Percentiles rank a stretch among this genome's conserved stretches.
Conservation (phyloP, 257 asterid genomes). For the Marsdenia floribunda region DNA sequence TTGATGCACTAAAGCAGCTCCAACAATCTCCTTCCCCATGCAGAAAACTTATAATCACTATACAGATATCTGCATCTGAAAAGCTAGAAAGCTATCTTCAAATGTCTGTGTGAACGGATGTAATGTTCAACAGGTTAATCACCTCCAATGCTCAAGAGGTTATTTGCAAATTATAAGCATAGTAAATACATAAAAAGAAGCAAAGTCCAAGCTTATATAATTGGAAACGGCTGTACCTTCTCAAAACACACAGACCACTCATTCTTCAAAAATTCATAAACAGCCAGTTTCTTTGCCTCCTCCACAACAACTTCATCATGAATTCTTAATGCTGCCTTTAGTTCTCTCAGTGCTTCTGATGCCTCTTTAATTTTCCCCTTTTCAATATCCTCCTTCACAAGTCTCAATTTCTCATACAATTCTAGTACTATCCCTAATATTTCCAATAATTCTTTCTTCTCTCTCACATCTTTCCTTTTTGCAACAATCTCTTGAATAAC, state of each 20-base stretch:
- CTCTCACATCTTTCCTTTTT: slow-evolving; percentile 60
- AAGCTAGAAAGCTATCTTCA: neutral
- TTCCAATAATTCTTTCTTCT: slow-evolving; percentile 59
- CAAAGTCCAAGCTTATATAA: neutral
- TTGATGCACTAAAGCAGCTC: neutral
- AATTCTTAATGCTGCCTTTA: slow-evolving; percentile 60
- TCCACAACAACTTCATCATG: slow-evolving; percentile 28
- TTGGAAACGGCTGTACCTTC: slow-evolving; percentile 38
- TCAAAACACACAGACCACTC: slow-evolving; percentile 76
- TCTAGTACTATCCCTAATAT: slow-evolving; percentile 57
- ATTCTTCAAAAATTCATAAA: slow-evolving; percentile 52
- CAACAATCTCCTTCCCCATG: neutral
- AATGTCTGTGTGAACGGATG: neutral
- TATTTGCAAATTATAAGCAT: neutral
- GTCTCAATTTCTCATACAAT: slow-evolving; percentile 36
- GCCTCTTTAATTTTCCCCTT: slow-evolving; percentile 64
- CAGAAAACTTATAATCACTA: neutral
- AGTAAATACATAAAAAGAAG: neutral
- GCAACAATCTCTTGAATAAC: slow-evolving; percentile 50
- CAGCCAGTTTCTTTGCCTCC: slow-evolving; percentile 46
- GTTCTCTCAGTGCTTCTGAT: slow-evolving; percentile 55
- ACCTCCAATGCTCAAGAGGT: too few species aligned
- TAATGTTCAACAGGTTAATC: neutral
- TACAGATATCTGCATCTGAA: neutral
- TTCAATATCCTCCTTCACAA: slow-evolving; percentile 43